Conservation (phyloP, 192 early-diverging fungal species). For the Dissophora ornata region DNA sequence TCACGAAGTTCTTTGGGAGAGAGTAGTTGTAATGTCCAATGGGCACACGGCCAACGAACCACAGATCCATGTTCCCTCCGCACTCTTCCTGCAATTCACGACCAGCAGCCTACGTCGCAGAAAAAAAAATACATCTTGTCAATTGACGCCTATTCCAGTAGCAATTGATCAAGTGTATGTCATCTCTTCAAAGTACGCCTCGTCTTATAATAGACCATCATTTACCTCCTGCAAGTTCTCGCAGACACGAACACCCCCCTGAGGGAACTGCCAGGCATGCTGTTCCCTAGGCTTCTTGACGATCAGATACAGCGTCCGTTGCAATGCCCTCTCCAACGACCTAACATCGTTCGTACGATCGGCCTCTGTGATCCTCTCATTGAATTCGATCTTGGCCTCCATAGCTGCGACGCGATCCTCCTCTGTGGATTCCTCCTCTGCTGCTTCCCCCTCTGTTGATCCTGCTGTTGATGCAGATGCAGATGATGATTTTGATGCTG, state of each 20-base stretch:
- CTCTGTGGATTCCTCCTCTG: constrained; percentile 30
- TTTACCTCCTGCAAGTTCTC: constrained; percentile 81
- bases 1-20: constrained; percentile 35
- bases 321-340: constrained; percentile 81
- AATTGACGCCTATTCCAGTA: background rate
- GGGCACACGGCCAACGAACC: constrained; percentile 88
- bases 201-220: too few species aligned
- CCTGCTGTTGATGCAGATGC: constrained; percentile 25
- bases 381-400: constrained; percentile 67
- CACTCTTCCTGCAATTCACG: constrained; percentile 77
- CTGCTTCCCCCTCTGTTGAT: constrained; percentile 12
- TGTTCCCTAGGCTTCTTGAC: constrained; percentile 71
- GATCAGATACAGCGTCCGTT: constrained; percentile 83
- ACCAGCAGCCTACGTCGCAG: constrained; percentile 73
- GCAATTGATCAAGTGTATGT: too few species aligned
- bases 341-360: constrained; percentile 73
- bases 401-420: constrained; percentile 56
- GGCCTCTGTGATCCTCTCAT: constrained; percentile 67
- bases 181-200: too few species aligned
- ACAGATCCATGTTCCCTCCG: constrained; percentile 82
- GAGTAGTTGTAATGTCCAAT: constrained; percentile 74
- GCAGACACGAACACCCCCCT: constrained; percentile 66
- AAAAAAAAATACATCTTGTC: background rate
- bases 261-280: constrained; percentile 79
- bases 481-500: constrained; percentile 10